These are phyloP conservation scores for Calocybe indica DNA, from an alignment of 768 basidiomycete genomes.

Conservation along the genomic window DNA sequence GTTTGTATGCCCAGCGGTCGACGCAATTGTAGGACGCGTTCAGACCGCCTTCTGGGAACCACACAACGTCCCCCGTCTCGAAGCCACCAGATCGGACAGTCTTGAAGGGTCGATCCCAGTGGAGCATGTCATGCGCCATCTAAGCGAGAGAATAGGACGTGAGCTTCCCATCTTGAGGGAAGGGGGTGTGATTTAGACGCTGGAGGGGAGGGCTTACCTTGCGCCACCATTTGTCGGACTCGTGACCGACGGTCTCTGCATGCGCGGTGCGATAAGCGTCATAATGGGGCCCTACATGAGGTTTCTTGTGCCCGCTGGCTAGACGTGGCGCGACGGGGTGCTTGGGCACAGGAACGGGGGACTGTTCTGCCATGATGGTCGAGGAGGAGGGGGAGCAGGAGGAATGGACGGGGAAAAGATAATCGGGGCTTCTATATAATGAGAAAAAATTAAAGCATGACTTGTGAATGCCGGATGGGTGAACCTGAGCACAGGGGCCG, in stretches of 20 bases:
- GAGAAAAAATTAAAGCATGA: too few species aligned
- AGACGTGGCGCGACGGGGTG: slow-evolving; percentile 80
- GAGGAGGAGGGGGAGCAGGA: slow-evolving; percentile 1
- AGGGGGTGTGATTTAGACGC: slow-evolving; percentile 10
- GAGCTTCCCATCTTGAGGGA: background rate
- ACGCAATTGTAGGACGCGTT: slow-evolving; percentile 98
- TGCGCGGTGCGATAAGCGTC: slow-evolving; percentile 69
- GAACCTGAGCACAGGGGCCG: too few species aligned
- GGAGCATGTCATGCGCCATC: slow-evolving; percentile 68
- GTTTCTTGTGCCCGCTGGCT: slow-evolving; percentile 50
- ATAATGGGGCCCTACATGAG: slow-evolving; percentile 77
- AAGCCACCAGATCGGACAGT: slow-evolving; percentile 84
- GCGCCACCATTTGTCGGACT: slow-evolving; percentile 85
- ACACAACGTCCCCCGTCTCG: slow-evolving; percentile 78
- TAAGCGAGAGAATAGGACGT: slow-evolving; percentile 14
- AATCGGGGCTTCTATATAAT: background rate
- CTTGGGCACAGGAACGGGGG: slow-evolving; percentile 26
- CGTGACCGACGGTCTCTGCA: slow-evolving; percentile 64
- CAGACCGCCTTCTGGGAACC: slow-evolving; percentile 94
- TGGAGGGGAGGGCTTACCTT: too few species aligned
- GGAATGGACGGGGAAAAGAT: background rate
- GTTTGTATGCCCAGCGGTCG: slow-evolving; percentile 89
- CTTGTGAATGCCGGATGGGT: too few species aligned
- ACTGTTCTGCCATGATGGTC: slow-evolving; percentile 33
- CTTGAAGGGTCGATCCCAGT: slow-evolving; percentile 88